A percentile compares a stretch with the other conserved stretches of the same genome.
phyloP scores from a whole-genome alignment of 208 protist species.

The Leishmania mexicana region DNA sequence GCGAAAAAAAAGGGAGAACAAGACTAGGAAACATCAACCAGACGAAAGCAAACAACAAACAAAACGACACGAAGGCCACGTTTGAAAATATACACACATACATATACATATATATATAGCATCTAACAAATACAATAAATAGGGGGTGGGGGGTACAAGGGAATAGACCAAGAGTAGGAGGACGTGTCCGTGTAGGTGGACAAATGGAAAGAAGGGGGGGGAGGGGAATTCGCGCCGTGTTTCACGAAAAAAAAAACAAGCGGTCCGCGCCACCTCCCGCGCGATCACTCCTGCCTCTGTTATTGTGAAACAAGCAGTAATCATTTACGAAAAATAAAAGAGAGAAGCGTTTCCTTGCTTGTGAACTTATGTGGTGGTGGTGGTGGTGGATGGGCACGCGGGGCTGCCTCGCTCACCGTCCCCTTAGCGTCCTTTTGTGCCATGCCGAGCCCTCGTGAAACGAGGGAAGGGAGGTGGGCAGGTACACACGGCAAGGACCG shows the following conservation, averaged over 20 bases:
- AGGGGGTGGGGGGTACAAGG: neutral
- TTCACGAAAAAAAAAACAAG: slow-evolving; percentile 4
- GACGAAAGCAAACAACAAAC: neutral
- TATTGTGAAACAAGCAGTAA: neutral
- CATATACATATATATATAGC: neutral
- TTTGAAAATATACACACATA: neutral
- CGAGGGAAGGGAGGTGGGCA: neutral
- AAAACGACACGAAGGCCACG: neutral
- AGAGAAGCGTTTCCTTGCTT: neutral
- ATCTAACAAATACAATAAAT: neutral
- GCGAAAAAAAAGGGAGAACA: neutral
- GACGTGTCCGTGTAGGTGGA: neutral
- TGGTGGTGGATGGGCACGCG: neutral
- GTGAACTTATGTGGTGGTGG: neutral
- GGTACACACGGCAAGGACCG: neutral
- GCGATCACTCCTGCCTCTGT: neutral
- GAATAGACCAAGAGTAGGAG: neutral
- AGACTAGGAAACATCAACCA: neutral
- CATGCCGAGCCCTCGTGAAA: too few relatives aligned
- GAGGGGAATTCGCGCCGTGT: neutral
- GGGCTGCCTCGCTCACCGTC: neutral
- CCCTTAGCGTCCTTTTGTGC: too few relatives aligned
- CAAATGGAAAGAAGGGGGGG: neutral
- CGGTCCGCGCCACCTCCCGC: neutral
- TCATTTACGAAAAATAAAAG: too few relatives aligned